phyloP scores from a whole-genome alignment of 1,284 basidiomycete genomes.

The Gomphus bonarii region DNA sequence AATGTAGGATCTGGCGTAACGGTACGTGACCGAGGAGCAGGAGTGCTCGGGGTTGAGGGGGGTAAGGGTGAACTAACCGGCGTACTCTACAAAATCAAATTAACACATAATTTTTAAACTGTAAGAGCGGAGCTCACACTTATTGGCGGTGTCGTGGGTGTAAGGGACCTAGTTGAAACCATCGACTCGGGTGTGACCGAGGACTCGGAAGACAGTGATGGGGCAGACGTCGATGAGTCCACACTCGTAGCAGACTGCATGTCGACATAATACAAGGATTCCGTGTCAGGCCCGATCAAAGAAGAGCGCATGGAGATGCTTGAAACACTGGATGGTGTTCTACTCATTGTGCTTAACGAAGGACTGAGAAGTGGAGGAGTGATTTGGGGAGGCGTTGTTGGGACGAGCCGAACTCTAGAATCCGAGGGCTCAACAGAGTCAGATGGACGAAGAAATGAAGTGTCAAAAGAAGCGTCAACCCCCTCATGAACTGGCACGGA shows the following conservation, averaged over 20 bases:
- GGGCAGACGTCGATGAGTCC: constrained; percentile 38
- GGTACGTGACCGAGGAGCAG: constrained; percentile 5
- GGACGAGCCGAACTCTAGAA: constrained; percentile 22
- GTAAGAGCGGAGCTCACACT: background rate
- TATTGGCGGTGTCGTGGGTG: constrained; percentile 4
- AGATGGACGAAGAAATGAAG: constrained; percentile 29
- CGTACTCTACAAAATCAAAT: background rate
- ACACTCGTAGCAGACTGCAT: constrained; percentile 11
- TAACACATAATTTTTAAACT: background rate
- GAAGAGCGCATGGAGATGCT: constrained; percentile 30
- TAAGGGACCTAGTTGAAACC: constrained; percentile 16
- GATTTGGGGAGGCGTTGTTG: constrained; percentile 23
- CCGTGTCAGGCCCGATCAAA: constrained; percentile 20
- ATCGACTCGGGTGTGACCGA: constrained; percentile 27
- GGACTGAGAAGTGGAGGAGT: constrained; percentile 21
- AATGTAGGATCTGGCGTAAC: constrained; percentile 31
- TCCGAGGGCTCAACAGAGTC: constrained; percentile 23
- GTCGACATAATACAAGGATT: constrained; percentile 27
- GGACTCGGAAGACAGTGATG: constrained; percentile 34
- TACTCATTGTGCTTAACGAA: constrained; percentile 16
- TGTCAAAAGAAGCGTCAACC: constrained; percentile 52
- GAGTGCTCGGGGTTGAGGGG: constrained; percentile 11
- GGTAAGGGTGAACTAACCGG: constrained; percentile 3
- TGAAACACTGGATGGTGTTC: constrained; percentile 31
- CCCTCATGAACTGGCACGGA: constrained; percentile 48